phyloP scores from a whole-genome alignment of 2,329 filamentous ascomycete genomes.

The Diaporthe vaccinii region DNA sequence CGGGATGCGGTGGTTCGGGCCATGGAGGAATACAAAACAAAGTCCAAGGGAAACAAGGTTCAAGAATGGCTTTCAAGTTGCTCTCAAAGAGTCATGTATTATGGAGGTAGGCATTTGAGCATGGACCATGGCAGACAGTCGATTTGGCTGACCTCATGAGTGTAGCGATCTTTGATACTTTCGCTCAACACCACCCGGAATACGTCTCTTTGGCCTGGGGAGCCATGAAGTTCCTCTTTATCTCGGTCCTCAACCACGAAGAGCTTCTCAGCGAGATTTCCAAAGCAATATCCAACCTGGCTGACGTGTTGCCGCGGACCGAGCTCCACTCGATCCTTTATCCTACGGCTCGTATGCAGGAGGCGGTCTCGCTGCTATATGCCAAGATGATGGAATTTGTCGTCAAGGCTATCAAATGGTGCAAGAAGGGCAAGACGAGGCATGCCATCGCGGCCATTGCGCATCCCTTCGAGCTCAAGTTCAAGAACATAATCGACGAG shows the following conservation, averaged over 20 bases:
- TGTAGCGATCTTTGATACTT: neutral
- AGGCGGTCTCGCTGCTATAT: slow-evolving; percentile 43
- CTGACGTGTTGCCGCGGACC: slow-evolving; percentile 40
- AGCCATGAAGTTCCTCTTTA: neutral
- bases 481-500: slow-evolving; percentile 42
- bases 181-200: slow-evolving; percentile 7
- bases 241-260: slow-evolving; percentile 6
- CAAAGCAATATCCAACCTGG: slow-evolving; percentile 42
- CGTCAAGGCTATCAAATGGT: slow-evolving; percentile 43
- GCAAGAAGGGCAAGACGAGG: slow-evolving; percentile 40
- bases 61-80: slow-evolving; percentile 3
- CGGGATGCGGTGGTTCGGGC: neutral
- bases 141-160: neutral
- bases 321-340: slow-evolving; percentile 43
- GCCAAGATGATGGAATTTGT: slow-evolving; percentile 45
- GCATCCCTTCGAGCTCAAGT: slow-evolving; percentile 42
- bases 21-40: neutral
- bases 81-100: slow-evolving; percentile 1
- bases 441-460: slow-evolving; percentile 42
- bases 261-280: slow-evolving; percentile 38
- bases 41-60: neutral
- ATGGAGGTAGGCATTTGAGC: neutral
- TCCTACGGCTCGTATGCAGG: slow-evolving; percentile 42
- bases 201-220: neutral
- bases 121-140: neutral